Evolutionary conservation across 805 yeast genomes (phyloP).

Genomic region (Saccharomycopsis synnaedendra): DNA sequence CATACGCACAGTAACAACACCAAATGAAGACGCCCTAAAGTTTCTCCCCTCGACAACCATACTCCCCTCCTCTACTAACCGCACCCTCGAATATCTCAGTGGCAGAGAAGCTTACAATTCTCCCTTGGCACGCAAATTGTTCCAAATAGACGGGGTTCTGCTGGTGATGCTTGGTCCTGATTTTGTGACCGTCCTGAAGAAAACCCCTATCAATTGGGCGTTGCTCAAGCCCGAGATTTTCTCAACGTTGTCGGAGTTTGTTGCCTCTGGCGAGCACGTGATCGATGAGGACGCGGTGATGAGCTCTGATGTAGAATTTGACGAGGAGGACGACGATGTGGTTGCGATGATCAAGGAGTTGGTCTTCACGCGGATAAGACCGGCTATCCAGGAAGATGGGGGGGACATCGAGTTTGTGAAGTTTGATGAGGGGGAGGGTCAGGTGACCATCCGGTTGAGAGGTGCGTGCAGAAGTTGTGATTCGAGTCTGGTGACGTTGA

Average conservation of each 20-base stretch:
- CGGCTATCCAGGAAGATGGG: conserved; percentile 68
- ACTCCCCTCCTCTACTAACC: conserved; percentile 37
- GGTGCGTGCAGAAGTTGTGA: conserved; percentile 73
- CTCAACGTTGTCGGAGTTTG: conserved; percentile 21
- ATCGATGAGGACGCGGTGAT: conserved; percentile 23
- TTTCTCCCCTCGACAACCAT: conserved; percentile 66
- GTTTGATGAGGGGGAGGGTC: conserved; percentile 44
- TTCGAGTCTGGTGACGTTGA: conserved; percentile 51
- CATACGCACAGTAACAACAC: conserved; percentile 78
- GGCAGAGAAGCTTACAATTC: conserved; percentile 69
- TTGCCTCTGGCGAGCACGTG: conserved; percentile 38
- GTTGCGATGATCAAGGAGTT: conserved; percentile 58
- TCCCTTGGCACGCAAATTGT: conserved; percentile 66
- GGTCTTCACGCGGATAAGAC: conserved; percentile 58
- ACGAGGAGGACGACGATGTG: conserved; percentile 57
- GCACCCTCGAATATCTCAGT: conserved; percentile 59
- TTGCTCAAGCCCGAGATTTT: conserved; percentile 58
- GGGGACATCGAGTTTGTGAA: conserved; percentile 61
- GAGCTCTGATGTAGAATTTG: conserved; percentile 24
- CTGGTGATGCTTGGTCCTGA: conserved; percentile 74
- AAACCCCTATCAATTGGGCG: conserved; percentile 39
- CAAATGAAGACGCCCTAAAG: conserved; percentile 78
- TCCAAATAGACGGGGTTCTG: conserved; percentile 64
- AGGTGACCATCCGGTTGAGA: conserved; percentile 44
- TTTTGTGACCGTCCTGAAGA: conserved; percentile 73